Evolutionary conservation across 2,329 filamentous ascomycete species (phyloP).

Genomic region (Exophiala alcalophila): DNA sequence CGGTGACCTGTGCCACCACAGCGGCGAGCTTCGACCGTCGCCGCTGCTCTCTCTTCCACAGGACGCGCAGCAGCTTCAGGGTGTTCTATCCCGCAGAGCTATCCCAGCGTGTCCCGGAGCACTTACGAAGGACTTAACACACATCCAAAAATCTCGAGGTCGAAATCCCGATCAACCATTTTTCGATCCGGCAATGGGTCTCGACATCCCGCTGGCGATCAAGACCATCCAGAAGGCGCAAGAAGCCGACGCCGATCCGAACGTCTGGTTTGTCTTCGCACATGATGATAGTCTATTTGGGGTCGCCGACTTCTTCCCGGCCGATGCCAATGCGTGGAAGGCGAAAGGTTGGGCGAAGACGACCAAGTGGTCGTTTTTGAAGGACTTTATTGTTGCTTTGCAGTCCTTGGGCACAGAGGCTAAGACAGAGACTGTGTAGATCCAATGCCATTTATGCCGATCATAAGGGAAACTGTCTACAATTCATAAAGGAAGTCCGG

Average conservation of each 20-base stretch:
- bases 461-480: too few relatives aligned
- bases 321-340: slow-evolving; percentile 30
- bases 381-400: slow-evolving; percentile 12
- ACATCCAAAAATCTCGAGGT: background rate
- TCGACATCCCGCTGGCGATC: slow-evolving; percentile 9
- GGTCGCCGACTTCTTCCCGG: slow-evolving; percentile 32
- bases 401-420: too few relatives aligned
- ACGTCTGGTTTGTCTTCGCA: slow-evolving; percentile 32
- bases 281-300: slow-evolving; percentile 32
- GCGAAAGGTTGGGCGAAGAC: slow-evolving; percentile 29
- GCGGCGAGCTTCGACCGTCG: slow-evolving; percentile 7
- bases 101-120: background rate
- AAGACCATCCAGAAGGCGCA: slow-evolving; percentile 13
- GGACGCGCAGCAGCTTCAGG: background rate
- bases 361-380: slow-evolving; percentile 15
- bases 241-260: slow-evolving; percentile 27
- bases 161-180: slow-evolving; percentile 23
- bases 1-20: slow-evolving; percentile 9
- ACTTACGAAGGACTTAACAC: background rate
- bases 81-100: background rate
- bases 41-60: slow-evolving; percentile 20
- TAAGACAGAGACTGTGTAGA: too few relatives aligned
- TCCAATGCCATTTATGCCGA: too few relatives aligned
- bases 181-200: slow-evolving; percentile 28
- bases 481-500: too few relatives aligned